A percentile compares a stretch with the other conserved stretches of the same genome.
These are phyloP conservation scores for Penicillium sp. DNA, from an alignment of 2,329 filamentous ascomycete species.

Conservation along the genomic window DNA sequence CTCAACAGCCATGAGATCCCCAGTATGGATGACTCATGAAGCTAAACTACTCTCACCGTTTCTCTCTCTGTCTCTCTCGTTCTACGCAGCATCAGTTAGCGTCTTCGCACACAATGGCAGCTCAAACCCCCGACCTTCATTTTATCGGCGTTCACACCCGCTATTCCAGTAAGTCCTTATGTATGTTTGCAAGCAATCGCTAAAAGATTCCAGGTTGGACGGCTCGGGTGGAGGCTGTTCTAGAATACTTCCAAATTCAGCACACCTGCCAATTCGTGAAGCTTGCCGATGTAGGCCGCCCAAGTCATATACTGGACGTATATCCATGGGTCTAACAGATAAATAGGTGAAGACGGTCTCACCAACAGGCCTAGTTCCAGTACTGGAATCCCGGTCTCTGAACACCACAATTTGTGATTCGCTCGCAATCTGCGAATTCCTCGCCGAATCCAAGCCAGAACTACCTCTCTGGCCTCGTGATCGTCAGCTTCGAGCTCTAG, in stretches of 20 bases:
- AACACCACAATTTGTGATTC: constrained; percentile 29
- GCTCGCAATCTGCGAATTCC: constrained; percentile 36
- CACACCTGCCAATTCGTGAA: constrained; percentile 25
- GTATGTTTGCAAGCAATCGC: background rate
- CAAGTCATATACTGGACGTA: background rate
- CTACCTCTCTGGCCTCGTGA: constrained; percentile 34
- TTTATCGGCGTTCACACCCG: constrained; percentile 33
- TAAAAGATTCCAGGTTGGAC: constrained; percentile 33
- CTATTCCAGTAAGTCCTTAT: constrained; percentile 31
- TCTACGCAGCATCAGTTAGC: too few relatives aligned
- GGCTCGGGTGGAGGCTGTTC: constrained; percentile 31
- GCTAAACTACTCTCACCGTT: too few relatives aligned
- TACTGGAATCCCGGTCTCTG: constrained; percentile 26
- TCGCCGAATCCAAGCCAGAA: constrained; percentile 32
- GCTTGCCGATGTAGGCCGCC: constrained; percentile 24
- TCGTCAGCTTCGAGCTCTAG: constrained; percentile 32
- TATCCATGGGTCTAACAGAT: background rate
- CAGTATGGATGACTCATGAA: too few relatives aligned
- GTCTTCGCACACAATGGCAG: too few relatives aligned
- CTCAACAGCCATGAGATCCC: too few relatives aligned
- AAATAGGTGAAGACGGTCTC: constrained; percentile 27
- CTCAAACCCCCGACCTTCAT: constrained; percentile 7
- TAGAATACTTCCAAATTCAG: constrained; percentile 38
- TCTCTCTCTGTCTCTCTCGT: too few relatives aligned
- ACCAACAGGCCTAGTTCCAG: constrained; percentile 32